Evolutionary conservation across 1,284 basidiomycete genomes (phyloP).

Genomic region (Cutaneotrichosporon sp.): DNA sequence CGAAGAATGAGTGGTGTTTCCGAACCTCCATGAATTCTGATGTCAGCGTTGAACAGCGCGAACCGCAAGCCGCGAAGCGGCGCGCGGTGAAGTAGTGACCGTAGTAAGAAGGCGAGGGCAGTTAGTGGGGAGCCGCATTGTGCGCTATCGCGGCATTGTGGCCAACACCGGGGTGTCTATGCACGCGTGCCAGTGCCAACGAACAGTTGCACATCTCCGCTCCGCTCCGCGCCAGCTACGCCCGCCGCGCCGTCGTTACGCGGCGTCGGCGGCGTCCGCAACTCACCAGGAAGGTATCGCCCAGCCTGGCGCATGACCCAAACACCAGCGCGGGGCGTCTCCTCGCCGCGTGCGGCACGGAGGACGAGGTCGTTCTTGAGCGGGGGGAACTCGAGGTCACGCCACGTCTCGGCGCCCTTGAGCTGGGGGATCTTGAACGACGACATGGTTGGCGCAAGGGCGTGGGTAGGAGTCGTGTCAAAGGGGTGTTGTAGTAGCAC

Average conservation of each 20-base stretch:
- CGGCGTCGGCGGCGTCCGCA: background rate
- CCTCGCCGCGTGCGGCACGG: conserved; percentile 79
- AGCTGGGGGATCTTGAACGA: conserved; percentile 27
- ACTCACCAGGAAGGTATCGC: conserved; percentile 83
- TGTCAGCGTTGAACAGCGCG: conserved; percentile 6
- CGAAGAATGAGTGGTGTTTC: conserved; percentile 82
- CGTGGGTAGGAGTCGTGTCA: background rate
- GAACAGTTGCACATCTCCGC: no score
- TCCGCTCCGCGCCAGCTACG: background rate
- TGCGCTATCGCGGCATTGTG: no score
- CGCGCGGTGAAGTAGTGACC: no score
- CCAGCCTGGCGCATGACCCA: conserved; percentile 99
- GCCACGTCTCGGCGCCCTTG: conserved; percentile 27
- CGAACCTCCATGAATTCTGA: conserved; percentile 81
- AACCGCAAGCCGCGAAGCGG: no score
- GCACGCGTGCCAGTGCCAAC: background rate
- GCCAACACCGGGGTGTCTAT: no score
- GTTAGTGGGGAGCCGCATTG: no score
- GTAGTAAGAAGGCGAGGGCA: no score
- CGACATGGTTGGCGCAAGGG: conserved; percentile 10
- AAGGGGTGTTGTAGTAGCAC: conserved; percentile 5
- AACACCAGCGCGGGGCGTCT: conserved; percentile 85
- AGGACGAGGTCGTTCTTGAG: conserved; percentile 86
- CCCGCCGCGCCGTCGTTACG: background rate
- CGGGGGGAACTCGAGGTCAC: conserved; percentile 51